These are phyloP conservation scores for Mesembryanthemum crystallinum DNA, from an alignment of 148 eudicot species.

Conservation along the genomic window DNA sequence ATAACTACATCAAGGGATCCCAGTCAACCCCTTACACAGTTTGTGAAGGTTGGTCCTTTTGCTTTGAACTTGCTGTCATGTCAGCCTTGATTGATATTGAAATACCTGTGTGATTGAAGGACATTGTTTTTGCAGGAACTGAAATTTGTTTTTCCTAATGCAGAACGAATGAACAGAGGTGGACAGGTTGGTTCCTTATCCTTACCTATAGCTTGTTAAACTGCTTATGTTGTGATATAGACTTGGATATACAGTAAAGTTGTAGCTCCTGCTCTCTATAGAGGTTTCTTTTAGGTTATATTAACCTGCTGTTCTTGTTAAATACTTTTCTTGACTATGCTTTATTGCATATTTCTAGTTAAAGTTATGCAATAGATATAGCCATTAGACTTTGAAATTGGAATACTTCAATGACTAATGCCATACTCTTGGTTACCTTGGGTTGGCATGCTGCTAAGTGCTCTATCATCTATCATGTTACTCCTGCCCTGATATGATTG, in stretches of 20 bases:
- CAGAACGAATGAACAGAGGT: slow-evolving; percentile 91
- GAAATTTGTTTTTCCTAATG: slow-evolving; percentile 90
- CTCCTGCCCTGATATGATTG: too few relatives aligned
- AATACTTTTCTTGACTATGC: too few relatives aligned
- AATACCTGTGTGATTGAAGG: background rate
- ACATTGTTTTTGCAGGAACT: slow-evolving; percentile 54
- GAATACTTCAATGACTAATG: background rate
- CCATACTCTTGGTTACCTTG: too few relatives aligned
- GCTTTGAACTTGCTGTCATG: background rate
- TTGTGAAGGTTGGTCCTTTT: slow-evolving; percentile 63
- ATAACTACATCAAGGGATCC: slow-evolving; percentile 92
- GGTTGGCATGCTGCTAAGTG: too few relatives aligned
- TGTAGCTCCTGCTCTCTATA: too few relatives aligned
- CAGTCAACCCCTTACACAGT: slow-evolving; percentile 90
- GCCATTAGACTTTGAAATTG: too few relatives aligned
- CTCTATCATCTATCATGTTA: too few relatives aligned
- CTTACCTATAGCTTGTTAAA: background rate
- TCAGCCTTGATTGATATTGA: background rate
- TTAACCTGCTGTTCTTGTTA: background rate
- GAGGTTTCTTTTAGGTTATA: background rate
- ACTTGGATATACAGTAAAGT: background rate
- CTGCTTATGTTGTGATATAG: slow-evolving; percentile 1
- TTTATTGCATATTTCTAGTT: background rate
- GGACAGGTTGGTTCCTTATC: slow-evolving; percentile 61
- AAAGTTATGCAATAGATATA: too few relatives aligned